Conservation (phyloP, 139 green algal genomes). For the Auxenochlorella pyrenoidosa region DNA sequence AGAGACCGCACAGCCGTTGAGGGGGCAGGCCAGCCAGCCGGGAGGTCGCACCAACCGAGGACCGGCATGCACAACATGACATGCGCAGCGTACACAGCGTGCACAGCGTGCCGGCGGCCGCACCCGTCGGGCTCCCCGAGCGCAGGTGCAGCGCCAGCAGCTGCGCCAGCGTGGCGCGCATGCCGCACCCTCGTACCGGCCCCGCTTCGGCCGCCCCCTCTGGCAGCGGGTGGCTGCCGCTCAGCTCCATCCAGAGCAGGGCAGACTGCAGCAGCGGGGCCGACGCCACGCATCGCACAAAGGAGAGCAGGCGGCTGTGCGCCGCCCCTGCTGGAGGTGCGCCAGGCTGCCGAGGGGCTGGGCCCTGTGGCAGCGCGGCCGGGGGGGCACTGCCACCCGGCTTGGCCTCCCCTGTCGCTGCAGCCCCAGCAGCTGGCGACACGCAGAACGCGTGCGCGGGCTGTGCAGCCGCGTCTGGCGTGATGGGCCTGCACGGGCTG, state of each 20-base stretch:
- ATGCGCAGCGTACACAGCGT: no score
- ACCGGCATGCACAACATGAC: no score
- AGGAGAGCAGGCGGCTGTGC: background rate
- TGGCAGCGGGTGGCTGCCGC: background rate
- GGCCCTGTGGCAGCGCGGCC: background rate
- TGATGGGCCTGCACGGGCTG: background rate
- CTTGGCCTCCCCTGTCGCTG: background rate
- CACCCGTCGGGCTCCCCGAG: background rate
- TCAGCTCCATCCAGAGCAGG: conserved; percentile 5
- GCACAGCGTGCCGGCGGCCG: background rate
- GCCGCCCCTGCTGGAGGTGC: background rate
- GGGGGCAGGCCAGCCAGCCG: no score
- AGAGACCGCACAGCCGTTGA: no score
- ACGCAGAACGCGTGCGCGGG: background rate
- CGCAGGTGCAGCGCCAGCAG: conserved; percentile 29
- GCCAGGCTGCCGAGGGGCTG: background rate
- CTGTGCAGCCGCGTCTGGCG: background rate
- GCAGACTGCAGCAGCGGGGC: conserved; percentile 21
- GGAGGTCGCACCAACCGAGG: no score
- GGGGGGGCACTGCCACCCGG: background rate
- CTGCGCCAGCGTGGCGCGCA: conserved; percentile 19
- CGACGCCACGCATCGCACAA: background rate
- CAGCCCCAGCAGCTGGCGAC: background rate
- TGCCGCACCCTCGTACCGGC: no score
- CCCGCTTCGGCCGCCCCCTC: background rate